These are phyloP conservation scores for Spergularia bocconei DNA, from an alignment of 148 eudicot genomes.

Conservation along the genomic window DNA sequence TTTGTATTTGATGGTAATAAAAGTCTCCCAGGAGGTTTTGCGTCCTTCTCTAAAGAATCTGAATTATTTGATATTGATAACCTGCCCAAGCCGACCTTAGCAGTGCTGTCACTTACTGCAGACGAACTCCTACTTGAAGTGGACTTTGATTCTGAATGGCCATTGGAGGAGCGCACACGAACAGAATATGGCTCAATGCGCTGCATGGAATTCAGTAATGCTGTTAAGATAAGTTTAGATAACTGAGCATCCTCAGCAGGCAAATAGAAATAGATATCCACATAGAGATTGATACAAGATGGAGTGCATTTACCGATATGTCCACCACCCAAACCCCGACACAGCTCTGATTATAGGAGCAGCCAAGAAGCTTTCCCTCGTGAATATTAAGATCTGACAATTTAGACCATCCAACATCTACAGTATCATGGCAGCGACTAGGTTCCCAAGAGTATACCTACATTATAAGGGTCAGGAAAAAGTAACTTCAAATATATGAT, in stretches of 20 bases:
- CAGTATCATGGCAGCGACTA: constrained; percentile 76
- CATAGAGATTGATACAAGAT: constrained; percentile 3
- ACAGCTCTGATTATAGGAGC: constrained; percentile 96
- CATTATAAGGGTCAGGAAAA: constrained; percentile 8
- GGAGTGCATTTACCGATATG: constrained; percentile 55
- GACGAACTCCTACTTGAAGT: constrained; percentile 49
- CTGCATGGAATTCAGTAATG: constrained; percentile 38
- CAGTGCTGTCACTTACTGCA: constrained; percentile 49
- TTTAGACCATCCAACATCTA: constrained; percentile 97
- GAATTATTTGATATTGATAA: constrained; percentile 62
- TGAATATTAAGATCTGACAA: constrained; percentile 93
- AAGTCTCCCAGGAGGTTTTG: constrained; percentile 60
- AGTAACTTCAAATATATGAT: constrained; percentile 4
- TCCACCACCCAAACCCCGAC: constrained; percentile 99
- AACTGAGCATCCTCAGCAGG: constrained; percentile 10
- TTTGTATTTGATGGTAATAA: constrained; percentile 54
- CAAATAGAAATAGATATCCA: constrained; percentile 1
- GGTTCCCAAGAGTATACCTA: constrained; percentile 98
- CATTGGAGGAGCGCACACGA: constrained; percentile 50
- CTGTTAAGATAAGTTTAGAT: constrained; percentile 19
- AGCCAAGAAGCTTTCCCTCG: constrained; percentile 97
- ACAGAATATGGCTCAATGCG: constrained; percentile 78
- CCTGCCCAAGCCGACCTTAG: constrained; percentile 63
- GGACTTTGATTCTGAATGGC: constrained; percentile 50
- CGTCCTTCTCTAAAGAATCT: constrained; percentile 59